Base-by-base conservation (phyloP, 2,329 filamentous ascomycete species). In the Ploettnerulaceae sp. region DNA sequence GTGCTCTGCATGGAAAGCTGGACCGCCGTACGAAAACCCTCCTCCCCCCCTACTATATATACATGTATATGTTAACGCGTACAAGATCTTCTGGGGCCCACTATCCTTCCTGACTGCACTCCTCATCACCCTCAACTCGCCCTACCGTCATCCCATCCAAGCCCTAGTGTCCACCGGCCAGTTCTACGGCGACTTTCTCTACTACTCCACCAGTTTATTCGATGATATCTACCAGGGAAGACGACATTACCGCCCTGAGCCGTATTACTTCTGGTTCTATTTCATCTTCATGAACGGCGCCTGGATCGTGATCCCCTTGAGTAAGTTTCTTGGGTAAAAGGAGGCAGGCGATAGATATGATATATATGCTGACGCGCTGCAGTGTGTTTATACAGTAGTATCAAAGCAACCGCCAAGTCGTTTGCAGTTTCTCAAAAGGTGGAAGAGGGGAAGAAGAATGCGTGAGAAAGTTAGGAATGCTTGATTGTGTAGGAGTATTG, bases 261-360 rank as follows among this genome's bases (percentile, higher is more conserved):
- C 69, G 17, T 60, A 76, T 22, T 84, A 84, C 56, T 81, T 76
- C 56, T 83, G 79, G 79, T 66, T 77, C 14, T 84, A 83, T 56
- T 83, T 79, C 51, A 67, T 77, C 4, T 74, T 73, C 2, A 74
- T 81, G 61, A 84, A 84, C 57, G 59, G 71, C 12, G 76, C 79
- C 0, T 84, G 80, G 80, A 73, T 69, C 1, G 55, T 80, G 1
- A 69, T 82, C 18, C 80, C 80, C 5, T 56, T 67, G 2, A 58
- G 77, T 81, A 57, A 66, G 76, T 71, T 18, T 35, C 36, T 11
- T 20, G 17, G 17, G n/a, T 14, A 14, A n/a, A 7, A 1, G 12
- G 29, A 20, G 28, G 20, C 7, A 24, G 38, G 26, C 14, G 28
- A 11, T 7, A 7, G 8, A 3, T 37, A n/a, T 18, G 11, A 5